A percentile compares a stretch with the other conserved stretches of the same genome.
Evolutionary conservation across 768 basidiomycete species (phyloP).

Genomic region (Suillus tomentosus): DNA sequence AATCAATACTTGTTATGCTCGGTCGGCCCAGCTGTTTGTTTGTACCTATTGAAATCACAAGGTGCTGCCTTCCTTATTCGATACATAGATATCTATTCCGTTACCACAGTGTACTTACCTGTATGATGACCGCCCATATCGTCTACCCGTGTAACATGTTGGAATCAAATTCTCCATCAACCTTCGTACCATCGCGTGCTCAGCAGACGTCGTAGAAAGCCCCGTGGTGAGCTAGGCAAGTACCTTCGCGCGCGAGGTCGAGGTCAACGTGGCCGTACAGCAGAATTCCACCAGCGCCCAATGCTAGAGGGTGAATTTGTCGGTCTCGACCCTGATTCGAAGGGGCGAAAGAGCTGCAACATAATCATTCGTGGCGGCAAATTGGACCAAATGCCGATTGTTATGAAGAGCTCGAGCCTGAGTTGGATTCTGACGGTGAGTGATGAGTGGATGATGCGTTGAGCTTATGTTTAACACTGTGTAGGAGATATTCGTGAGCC

Average conservation of each 20-base stretch:
- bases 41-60: conserved; percentile 1
- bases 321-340: conserved; percentile 40
- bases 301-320: conserved; percentile 50
- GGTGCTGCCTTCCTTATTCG: conserved; percentile 4
- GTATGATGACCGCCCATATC: neutral
- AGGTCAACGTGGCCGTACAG: conserved; percentile 64
- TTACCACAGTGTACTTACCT: neutral
- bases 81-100: neutral
- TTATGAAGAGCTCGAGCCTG: conserved; percentile 69
- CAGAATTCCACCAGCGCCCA: conserved; percentile 63
- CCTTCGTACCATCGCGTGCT: conserved; percentile 21
- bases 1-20: neutral
- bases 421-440: conserved; percentile 71
- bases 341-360: conserved; percentile 46
- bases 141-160: neutral
- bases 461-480: neutral
- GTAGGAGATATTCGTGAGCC: conserved; percentile 66
- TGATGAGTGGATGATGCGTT: conserved; percentile 1
- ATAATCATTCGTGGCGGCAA: conserved; percentile 57
- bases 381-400: conserved; percentile 74
- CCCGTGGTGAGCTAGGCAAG: conserved; percentile 72
- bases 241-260: conserved; percentile 72
- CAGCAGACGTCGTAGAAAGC: conserved; percentile 53
- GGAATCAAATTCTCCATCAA: neutral
- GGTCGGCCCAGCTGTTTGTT: neutral